Evolutionary conservation across 2,329 filamentous ascomycete genomes (phyloP).

Genomic region (Fusarium keratoplasticum): DNA sequence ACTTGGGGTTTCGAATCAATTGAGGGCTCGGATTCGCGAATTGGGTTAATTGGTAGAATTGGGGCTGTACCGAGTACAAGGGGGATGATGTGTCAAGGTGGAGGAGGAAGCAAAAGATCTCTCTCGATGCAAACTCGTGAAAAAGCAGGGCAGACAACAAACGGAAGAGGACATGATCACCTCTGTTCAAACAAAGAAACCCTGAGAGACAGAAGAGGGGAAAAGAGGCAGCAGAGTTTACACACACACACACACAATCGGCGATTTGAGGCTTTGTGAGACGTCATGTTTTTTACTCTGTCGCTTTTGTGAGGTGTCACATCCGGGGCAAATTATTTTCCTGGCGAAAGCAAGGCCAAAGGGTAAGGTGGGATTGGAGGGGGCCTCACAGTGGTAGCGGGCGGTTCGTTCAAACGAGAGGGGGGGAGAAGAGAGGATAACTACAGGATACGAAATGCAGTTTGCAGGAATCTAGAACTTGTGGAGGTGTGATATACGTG

Average conservation of each 20-base stretch:
- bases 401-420: not conserved
- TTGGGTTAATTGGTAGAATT: not conserved
- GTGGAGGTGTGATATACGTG: not conserved
- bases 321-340: slow-evolving; percentile 2
- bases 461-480: slow-evolving; percentile 13
- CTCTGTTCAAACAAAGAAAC: not conserved
- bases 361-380: slow-evolving; percentile 18
- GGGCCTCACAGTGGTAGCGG: slow-evolving; percentile 13
- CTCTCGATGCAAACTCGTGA: not conserved
- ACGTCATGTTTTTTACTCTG: too few species aligned
- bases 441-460: not conserved
- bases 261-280: slow-evolving; percentile 5
- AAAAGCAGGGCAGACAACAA: not conserved
- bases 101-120: not conserved
- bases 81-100: not conserved
- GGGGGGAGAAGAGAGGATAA: not conserved
- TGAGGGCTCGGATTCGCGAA: not conserved
- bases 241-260: not conserved
- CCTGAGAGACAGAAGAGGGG: not conserved
- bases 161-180: slow-evolving; percentile 12
- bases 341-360: not conserved
- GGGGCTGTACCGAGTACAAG: not conserved
- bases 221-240: not conserved
- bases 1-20: not conserved
- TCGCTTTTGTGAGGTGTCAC: slow-evolving; percentile 1